Conservation (phyloP, 495 filamentous ascomycete genomes). For the Usnea hakonensis region DNA sequence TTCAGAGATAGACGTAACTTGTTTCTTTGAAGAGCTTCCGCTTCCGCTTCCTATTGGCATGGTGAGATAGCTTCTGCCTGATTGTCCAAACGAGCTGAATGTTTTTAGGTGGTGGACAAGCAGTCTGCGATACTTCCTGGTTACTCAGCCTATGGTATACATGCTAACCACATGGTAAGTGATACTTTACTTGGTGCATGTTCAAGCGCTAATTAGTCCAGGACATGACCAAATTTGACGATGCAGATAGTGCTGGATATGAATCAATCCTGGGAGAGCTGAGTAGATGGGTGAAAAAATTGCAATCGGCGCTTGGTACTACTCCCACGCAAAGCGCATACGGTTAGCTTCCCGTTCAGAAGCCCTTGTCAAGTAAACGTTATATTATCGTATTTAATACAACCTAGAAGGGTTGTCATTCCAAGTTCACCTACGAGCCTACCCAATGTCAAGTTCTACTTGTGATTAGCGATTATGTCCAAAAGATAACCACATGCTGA, state of each 20-base stretch:
- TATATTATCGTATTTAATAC: too few relatives aligned
- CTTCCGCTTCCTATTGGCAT: neutral
- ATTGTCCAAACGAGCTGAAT: neutral
- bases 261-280: neutral
- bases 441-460: too few relatives aligned
- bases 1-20: neutral
- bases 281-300: neutral
- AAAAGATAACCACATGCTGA: too few relatives aligned
- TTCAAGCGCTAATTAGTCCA: neutral
- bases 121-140: neutral
- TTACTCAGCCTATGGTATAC: neutral
- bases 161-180: neutral
- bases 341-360: too few relatives aligned
- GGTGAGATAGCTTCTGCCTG: neutral
- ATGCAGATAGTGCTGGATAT: neutral
- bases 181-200: too few relatives aligned
- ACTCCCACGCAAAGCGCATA: too few relatives aligned
- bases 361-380: too few relatives aligned
- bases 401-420: too few relatives aligned
- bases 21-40: slow-evolving; percentile 6
- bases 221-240: neutral
- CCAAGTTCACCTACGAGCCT: too few relatives aligned
- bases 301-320: too few relatives aligned
- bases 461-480: too few relatives aligned
- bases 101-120: neutral